Conservation (phyloP, 2,329 filamentous ascomycete genomes). For the Microsporum audouinii region DNA sequence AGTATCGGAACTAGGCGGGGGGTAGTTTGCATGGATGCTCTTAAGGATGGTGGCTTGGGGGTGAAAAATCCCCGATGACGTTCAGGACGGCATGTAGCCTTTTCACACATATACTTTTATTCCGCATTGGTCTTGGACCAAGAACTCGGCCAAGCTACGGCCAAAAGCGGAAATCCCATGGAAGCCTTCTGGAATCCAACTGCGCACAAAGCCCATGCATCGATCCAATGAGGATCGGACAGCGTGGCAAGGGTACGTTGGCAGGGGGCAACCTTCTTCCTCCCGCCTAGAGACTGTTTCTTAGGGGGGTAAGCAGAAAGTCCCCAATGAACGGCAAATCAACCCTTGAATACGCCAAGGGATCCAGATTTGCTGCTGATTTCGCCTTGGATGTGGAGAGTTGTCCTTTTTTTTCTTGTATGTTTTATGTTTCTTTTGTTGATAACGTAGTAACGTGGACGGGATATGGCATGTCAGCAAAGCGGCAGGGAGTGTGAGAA, state of each 20-base stretch:
- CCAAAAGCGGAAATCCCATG: constrained; percentile 6
- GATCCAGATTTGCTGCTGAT: constrained; percentile 1
- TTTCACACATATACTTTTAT: not conserved
- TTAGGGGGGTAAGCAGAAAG: not conserved
- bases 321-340: not conserved
- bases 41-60: not conserved
- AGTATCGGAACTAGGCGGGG: constrained; percentile 1
- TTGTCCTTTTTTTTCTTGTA: not conserved
- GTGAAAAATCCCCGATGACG: constrained; percentile 3
- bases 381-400: not conserved
- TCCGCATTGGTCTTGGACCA: not conserved
- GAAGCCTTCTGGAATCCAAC: constrained; percentile 5
- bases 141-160: not conserved
- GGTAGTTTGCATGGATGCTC: not conserved
- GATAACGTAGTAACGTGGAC: not conserved
- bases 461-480: not conserved
- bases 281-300: not conserved
- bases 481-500: not conserved
- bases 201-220: not conserved
- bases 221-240: not conserved
- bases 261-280: not conserved
- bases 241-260: not conserved
- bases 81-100: not conserved
- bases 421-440: not conserved
- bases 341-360: not conserved